A percentile compares a stretch with the other conserved stretches of the same genome.
phyloP scores from a whole-genome alignment of 2,329 filamentous ascomycete genomes.

The Penicillium sp. region DNA sequence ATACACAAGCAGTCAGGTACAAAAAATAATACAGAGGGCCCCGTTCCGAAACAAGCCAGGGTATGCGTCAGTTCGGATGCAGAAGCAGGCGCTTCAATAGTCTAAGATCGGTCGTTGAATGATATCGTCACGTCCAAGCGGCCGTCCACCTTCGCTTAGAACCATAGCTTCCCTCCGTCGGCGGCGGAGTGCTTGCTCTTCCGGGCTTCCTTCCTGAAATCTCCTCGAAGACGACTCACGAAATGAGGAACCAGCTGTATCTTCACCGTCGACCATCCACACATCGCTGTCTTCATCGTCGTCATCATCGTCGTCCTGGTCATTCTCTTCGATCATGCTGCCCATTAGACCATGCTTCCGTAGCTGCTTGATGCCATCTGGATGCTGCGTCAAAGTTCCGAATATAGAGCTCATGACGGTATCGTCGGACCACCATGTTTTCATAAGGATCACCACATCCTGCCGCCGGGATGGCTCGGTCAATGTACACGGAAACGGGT shows the following conservation, averaged over 20 bases:
- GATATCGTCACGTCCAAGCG: constrained; percentile 70
- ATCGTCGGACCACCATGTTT: constrained; percentile 42
- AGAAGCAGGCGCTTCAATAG: constrained; percentile 6
- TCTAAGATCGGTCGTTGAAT: constrained; percentile 56
- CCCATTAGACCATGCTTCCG: constrained; percentile 43
- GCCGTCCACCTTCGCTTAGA: constrained; percentile 75
- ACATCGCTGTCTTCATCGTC: constrained; percentile 47
- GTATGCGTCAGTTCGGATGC: not conserved
- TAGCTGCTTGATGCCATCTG: constrained; percentile 40
- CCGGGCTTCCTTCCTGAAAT: constrained; percentile 31
- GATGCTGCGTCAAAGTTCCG: constrained; percentile 34
- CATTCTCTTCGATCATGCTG: constrained; percentile 46
- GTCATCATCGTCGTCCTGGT: constrained; percentile 47
- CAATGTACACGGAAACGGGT: constrained; percentile 60
- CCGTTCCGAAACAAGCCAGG: not conserved
- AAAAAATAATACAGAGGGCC: not conserved
- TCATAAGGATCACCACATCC: constrained; percentile 41
- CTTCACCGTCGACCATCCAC: constrained; percentile 51
- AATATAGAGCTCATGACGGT: constrained; percentile 44
- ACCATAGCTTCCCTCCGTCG: constrained; percentile 85
- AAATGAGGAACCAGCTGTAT: constrained; percentile 44
- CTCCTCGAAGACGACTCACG: constrained; percentile 29
- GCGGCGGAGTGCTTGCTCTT: constrained; percentile 67
- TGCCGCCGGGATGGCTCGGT: constrained; percentile 46
- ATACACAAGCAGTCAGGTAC: constrained; percentile 19